These are phyloP conservation scores for Xerocomellus intermedius DNA, from an alignment of 768 basidiomycete species.

Conservation along the genomic window DNA sequence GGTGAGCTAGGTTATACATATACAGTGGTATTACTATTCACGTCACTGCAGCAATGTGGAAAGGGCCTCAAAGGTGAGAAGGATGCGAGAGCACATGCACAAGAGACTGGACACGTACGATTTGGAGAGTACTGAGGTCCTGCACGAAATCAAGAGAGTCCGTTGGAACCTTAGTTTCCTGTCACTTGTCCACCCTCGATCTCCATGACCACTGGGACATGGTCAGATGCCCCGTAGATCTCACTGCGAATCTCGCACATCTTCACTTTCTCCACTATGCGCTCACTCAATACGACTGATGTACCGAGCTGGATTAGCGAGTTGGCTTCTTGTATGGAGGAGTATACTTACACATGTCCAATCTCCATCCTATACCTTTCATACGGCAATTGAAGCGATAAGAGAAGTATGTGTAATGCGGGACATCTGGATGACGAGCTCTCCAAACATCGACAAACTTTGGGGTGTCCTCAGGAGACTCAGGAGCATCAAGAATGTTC, in stretches of 20 bases:
- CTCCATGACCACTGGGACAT: constrained; percentile 80
- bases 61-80: constrained; percentile 92
- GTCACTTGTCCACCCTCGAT: constrained; percentile 46
- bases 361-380: constrained; percentile 84
- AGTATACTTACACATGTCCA: constrained; percentile 72
- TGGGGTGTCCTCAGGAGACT: constrained; percentile 32
- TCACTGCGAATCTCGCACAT: constrained; percentile 84
- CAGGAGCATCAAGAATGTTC: constrained; percentile 58
- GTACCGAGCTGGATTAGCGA: constrained; percentile 1
- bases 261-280: constrained; percentile 61
- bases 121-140: constrained; percentile 77
- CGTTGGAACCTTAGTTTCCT: background rate
- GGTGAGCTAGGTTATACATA: constrained; percentile 39
- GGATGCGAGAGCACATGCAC: constrained; percentile 85
- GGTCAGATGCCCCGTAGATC: constrained; percentile 86
- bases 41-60: constrained; percentile 62
- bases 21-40: constrained; percentile 5
- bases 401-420: constrained; percentile 83
- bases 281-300: constrained; percentile 74
- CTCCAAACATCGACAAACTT: constrained; percentile 84
- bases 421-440: constrained; percentile 58
- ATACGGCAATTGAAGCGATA: constrained; percentile 77
- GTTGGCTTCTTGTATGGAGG: background rate
- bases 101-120: constrained; percentile 77
- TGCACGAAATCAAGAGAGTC: background rate